A percentile compares a stretch with the other conserved stretches of the same genome.
Conservation (phyloP, 1,139 yeast species). For the Blastobotrys apis region DNA sequence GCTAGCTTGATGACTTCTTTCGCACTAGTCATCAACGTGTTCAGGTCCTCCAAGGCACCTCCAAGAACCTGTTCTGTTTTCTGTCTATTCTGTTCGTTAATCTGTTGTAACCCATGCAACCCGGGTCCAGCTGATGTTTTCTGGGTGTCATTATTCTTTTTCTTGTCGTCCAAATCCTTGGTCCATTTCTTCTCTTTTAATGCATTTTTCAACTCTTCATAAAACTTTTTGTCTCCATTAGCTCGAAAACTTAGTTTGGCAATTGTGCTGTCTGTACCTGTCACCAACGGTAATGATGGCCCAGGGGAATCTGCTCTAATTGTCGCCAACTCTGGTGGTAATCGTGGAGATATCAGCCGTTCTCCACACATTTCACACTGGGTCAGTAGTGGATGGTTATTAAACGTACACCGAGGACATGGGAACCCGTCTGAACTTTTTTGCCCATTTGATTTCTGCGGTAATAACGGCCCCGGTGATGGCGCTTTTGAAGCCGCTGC, state of each 20-base stretch:
- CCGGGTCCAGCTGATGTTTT: conserved; percentile 40
- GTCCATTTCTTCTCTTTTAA: conserved; percentile 26
- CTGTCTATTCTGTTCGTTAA: conserved; percentile 53
- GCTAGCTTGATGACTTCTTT: conserved; percentile 65
- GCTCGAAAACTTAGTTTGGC: conserved; percentile 33
- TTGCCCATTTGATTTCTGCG: not conserved
- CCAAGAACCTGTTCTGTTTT: conserved; percentile 61
- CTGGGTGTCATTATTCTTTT: not conserved
- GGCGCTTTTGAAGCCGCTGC: conserved; percentile 14
- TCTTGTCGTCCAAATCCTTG: not conserved
- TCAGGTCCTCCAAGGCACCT: conserved; percentile 71
- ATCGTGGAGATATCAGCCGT: conserved; percentile 40
- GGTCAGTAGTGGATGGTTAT: conserved; percentile 73
- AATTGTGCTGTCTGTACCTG: conserved; percentile 19
- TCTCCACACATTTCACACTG: conserved; percentile 88
- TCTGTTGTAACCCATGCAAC: conserved; percentile 64
- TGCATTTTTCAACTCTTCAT: conserved; percentile 28
- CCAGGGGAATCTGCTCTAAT: conserved; percentile 26
- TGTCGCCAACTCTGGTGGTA: conserved; percentile 27
- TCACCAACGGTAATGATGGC: conserved; percentile 21
- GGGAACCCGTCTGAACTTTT: conserved; percentile 39
- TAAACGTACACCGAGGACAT: conserved; percentile 81
- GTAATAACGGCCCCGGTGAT: conserved; percentile 1
- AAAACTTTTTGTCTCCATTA: conserved; percentile 34
- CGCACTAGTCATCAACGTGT: conserved; percentile 71